A percentile compares a stretch with the other conserved stretches of the same genome.
These are phyloP conservation scores for Przewalskia tangutica DNA, from an alignment of 257 asterid genomes.

Conservation along the genomic window DNA sequence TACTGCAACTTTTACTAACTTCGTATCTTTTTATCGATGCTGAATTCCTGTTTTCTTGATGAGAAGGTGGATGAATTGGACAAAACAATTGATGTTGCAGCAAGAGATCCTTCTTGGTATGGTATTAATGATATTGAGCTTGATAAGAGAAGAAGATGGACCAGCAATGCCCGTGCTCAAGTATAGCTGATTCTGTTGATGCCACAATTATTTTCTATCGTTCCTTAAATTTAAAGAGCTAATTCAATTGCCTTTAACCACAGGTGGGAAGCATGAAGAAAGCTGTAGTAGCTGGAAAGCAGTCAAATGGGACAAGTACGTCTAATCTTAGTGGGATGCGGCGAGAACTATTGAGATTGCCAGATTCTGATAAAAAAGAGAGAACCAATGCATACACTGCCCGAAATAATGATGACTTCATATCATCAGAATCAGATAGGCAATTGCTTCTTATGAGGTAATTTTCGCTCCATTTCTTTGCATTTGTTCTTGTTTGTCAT, in stretches of 20 bases:
- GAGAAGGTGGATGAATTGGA: conserved; percentile 96
- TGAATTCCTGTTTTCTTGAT: conserved; percentile 43
- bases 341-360: conserved; percentile 84
- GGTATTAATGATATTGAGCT: conserved; percentile 76
- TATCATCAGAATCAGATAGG: conserved; percentile 85
- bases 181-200: conserved; percentile 22
- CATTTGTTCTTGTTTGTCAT: not conserved
- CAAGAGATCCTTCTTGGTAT: conserved; percentile 72
- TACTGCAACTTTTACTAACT: not conserved
- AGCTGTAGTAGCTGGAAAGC: conserved; percentile 45
- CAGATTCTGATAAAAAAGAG: conserved; percentile 52
- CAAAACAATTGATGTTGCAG: conserved; percentile 80
- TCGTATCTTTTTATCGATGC: conserved; percentile 15
- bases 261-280: conserved; percentile 78
- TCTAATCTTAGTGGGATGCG: conserved; percentile 66
- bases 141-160: conserved; percentile 86
- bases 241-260: conserved; percentile 1
- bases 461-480: not conserved
- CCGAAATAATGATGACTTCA: conserved; percentile 60
- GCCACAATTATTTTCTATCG: not conserved
- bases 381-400: conserved; percentile 37
- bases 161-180: conserved; percentile 81
- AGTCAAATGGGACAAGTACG: conserved; percentile 53
- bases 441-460: conserved; percentile 89
- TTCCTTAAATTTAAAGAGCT: not conserved